A percentile compares a stretch with the other conserved stretches of the same genome.
These are phyloP conservation scores for Malus hybrid DNA, from an alignment of 331 rosid genomes.

Conservation along the genomic window DNA sequence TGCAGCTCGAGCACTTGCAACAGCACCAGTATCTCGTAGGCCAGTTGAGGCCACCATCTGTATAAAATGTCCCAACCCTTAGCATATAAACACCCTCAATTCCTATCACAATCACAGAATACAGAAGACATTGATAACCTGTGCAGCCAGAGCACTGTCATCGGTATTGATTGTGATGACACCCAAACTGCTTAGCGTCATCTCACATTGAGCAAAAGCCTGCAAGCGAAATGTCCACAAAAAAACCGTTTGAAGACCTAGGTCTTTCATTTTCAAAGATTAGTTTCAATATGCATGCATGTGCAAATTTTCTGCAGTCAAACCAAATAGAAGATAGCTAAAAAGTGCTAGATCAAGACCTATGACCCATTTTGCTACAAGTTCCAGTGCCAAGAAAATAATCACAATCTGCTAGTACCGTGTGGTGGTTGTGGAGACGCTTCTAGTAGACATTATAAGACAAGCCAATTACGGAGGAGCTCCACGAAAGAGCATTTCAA, in stretches of 20 bases:
- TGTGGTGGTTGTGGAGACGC: no score
- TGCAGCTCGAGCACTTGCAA: conserved; percentile 92
- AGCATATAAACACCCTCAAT: conserved; percentile 8
- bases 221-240: conserved; percentile 31
- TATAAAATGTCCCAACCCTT: conserved; percentile 23
- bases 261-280: not conserved
- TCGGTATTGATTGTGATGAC: conserved; percentile 40
- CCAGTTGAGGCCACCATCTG: conserved; percentile 59
- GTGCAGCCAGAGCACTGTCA: conserved; percentile 82
- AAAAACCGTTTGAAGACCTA: not conserved
- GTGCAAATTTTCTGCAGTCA: conserved; percentile 5
- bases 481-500: not conserved
- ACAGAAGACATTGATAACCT: conserved; percentile 41
- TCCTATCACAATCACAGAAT: conserved; percentile 6
- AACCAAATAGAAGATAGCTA: not conserved
- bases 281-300: not conserved
- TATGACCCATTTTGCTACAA: not conserved
- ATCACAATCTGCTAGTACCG: not conserved
- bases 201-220: conserved; percentile 85
- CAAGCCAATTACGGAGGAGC: not conserved
- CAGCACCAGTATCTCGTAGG: conserved; percentile 57
- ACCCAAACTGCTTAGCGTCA: conserved; percentile 44
- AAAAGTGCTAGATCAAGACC: not conserved
- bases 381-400: not conserved
- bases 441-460: not conserved